Base-by-base conservation (phyloP, 768 basidiomycete species). In the Amanita inopinata region DNA sequence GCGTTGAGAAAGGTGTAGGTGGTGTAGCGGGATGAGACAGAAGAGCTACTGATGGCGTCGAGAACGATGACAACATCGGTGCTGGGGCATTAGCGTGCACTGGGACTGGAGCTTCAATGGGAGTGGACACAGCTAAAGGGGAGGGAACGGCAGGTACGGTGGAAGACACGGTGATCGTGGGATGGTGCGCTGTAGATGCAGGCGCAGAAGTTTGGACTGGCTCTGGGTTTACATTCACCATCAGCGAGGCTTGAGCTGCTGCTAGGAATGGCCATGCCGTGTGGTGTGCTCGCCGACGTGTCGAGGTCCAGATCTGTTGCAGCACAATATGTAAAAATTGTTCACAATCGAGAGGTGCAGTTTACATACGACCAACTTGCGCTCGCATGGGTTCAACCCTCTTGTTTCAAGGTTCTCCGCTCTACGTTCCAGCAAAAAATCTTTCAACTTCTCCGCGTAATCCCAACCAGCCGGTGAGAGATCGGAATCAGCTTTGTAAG, bases 401-500 rank as follows among this genome's bases (percentile, higher is more conserved):
- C 81, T 74, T 48, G 83, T 76, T 54, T 87, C 78, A 11, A 86
- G 65, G 9, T 78, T 70, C 58, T 85, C 86, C 17, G 79, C 76
- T 22, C 93, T 75, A 34, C 91, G 74, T 32, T 90, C 80, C 5
- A 88, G 68, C 14, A 99, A 85, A 48, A 94, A 94, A 32, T 96
- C 87, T 52, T 84, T 91, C 46, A 99, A 67, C 30, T 71, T 73
- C 51, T 89, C 85, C 2, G 93, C 83, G 51, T 99, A 99, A 46
- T 96, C 92, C 88, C 90, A 91, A 2, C 96, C 96, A 0, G 81
- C 83, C 2, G 88, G 85, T 1, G 93, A 96, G 7, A 99, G 74
- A 60, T 98, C 94, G 1, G 93, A 91, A 56, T 99, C 96, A 27
- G 96, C 93, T 64, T 93, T 94, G 71, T 93, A 98, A 4, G 94